Base-by-base conservation (phyloP, 306 rosid genomes). In the Hippophae rhamnoides region DNA sequence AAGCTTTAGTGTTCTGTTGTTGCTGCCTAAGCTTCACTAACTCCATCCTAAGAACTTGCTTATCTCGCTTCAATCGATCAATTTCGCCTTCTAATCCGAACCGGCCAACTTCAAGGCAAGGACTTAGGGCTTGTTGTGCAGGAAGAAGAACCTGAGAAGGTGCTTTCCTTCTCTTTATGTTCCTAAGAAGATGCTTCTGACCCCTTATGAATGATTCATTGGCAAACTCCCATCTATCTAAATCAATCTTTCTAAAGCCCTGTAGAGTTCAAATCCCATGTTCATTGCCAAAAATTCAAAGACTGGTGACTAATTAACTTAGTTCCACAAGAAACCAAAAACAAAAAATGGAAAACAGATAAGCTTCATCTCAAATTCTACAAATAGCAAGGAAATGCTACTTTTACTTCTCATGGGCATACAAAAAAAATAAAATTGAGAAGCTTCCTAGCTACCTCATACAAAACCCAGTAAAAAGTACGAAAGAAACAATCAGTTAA, bases 191-290 rank as follows among this genome's bases (percentile, higher is more conserved):
- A 48, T 87, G 82, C 79, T 61, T 81, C 38, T 87, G 86, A 47
- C 83, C 87, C 47, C 89, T 76, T 2, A 79, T 41, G 67, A 90
- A 90, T 43, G 89, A 89, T 67, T 81, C 98, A 58, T 78, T 85
- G 7, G 96, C 89, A 67, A 90, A 87, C 65, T 87, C 92, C 98
- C 98, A 90, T 61, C 64, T 81, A 62, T 85, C 85, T 59, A 87
- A 74, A 67, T 90, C 90, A 47, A 83, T 74, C 75, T 90, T 90
- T 61, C 96, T 77, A 71, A 90, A 90, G 1, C 96, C 96, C 97
- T 90, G 84, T 13, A 57, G 52, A 14, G 65, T 72, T 78, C 49
- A 54, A 53, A 66, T 51, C 41, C 53, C n/a, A 49, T 13, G 53
- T 49, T 23, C 53, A 8, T 49, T 49, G 14, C 13, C 53, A 9